Percentiles rank a stretch among this genome's conserved stretches.
Conservation (phyloP, 1,139 yeast species). For the Geotrichum macrosporum region DNA sequence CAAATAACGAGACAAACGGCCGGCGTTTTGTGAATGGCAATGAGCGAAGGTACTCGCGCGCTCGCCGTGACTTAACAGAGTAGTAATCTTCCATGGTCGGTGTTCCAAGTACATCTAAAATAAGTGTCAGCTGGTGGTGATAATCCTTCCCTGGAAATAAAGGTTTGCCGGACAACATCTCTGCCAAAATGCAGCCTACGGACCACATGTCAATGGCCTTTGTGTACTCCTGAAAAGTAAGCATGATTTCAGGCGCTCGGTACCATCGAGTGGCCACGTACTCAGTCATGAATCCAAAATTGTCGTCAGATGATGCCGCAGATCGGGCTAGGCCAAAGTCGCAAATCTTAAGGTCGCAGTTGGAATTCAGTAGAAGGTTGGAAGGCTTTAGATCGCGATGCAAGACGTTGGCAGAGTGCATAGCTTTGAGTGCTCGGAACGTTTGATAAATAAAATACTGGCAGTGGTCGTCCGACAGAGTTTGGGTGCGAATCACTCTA, state of each 20-base stretch:
- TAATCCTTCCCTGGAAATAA: slow-evolving; percentile 93
- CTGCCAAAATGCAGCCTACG: slow-evolving; percentile 93
- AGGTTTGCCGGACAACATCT: slow-evolving; percentile 81
- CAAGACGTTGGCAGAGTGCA: slow-evolving; percentile 86
- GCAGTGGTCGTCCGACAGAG: slow-evolving; percentile 82
- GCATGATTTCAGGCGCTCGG: slow-evolving; percentile 95
- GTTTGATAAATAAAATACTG: slow-evolving; percentile 92
- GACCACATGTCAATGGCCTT: slow-evolving; percentile 97
- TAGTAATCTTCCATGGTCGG: slow-evolving; percentile 79
- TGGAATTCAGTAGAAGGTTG: slow-evolving; percentile 77
- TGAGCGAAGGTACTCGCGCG: slow-evolving; percentile 76
- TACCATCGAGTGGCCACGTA: slow-evolving; percentile 98
- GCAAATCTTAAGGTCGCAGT: slow-evolving; percentile 90
- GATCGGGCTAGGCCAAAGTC: slow-evolving; percentile 90
- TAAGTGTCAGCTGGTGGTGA: slow-evolving; percentile 80
- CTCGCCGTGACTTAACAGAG: slow-evolving; percentile 76
- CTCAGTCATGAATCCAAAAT: slow-evolving; percentile 81
- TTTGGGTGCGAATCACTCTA: slow-evolving; percentile 82
- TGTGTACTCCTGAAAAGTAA: slow-evolving; percentile 87
- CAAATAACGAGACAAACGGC: slow-evolving; percentile 53
- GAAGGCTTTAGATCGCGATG: slow-evolving; percentile 94
- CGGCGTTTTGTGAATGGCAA: slow-evolving; percentile 61
- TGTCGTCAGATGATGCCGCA: slow-evolving; percentile 51
- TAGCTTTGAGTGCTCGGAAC: slow-evolving; percentile 78
- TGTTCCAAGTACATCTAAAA: slow-evolving; percentile 86